A percentile compares a stretch with the other conserved stretches of the same genome.
phyloP scores from a whole-genome alignment of 2,329 filamentous ascomycete species.

The Drechslerella stenobrocha region DNA sequence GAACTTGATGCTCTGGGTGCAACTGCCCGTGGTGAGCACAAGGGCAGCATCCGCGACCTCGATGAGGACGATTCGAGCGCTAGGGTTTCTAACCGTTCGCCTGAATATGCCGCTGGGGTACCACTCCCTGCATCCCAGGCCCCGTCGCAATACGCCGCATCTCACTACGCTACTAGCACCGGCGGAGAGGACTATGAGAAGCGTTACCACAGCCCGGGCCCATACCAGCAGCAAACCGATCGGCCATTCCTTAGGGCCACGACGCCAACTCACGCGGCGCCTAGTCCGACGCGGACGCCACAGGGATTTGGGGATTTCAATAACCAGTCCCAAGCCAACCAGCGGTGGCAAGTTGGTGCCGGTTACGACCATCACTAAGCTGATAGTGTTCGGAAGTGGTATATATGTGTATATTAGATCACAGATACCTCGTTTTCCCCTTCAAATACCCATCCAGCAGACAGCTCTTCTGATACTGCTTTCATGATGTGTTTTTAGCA shows the following conservation, averaged over 20 bases:
- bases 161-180: conserved; percentile 42
- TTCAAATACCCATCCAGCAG: conserved; percentile 18
- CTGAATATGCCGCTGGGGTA: conserved; percentile 57
- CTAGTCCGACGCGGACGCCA: conserved; percentile 38
- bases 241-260: conserved; percentile 55
- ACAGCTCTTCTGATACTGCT: conserved; percentile 7
- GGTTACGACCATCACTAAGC: conserved; percentile 62
- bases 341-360: conserved; percentile 62
- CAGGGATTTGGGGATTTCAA: conserved; percentile 49
- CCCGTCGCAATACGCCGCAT: conserved; percentile 50
- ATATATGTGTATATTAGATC: conserved; percentile 8
- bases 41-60: conserved; percentile 66
- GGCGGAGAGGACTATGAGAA: conserved; percentile 44
- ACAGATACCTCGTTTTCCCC: conserved; percentile 8
- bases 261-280: conserved; percentile 57
- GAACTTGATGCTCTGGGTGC: conserved; percentile 88
- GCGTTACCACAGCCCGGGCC: conserved; percentile 41
- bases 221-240: conserved; percentile 52
- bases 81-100: conserved; percentile 62
- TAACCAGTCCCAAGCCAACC: conserved; percentile 56
- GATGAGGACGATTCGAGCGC: conserved; percentile 74
- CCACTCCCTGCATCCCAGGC: conserved; percentile 52
- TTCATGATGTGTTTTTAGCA: conserved; percentile 47
- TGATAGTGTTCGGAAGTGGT: conserved; percentile 7
- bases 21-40: conserved; percentile 79